These are phyloP conservation scores for Pogostemon cablin DNA, from an alignment of 257 asterid species.

Conservation along the genomic window DNA sequence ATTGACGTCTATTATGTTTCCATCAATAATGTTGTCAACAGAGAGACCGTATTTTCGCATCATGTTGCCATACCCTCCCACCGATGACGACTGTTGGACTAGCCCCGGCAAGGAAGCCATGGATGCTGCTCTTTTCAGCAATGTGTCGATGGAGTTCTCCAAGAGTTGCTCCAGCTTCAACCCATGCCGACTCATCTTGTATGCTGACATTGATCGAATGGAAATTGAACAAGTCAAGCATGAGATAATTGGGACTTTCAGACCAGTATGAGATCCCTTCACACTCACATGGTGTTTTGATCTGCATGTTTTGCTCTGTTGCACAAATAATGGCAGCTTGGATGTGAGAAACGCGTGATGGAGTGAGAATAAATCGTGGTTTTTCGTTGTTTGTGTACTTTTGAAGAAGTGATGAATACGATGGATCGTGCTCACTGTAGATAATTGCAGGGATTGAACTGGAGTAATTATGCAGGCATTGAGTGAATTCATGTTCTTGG, in stretches of 20 bases:
- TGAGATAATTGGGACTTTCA: constrained; percentile 35
- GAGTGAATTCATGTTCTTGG: constrained; percentile 21
- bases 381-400: constrained; percentile 45
- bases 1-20: constrained; percentile 40
- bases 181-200: constrained; percentile 46
- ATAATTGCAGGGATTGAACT: constrained; percentile 46
- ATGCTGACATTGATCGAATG: constrained; percentile 38
- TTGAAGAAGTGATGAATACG: constrained; percentile 45
- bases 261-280: constrained; percentile 51
- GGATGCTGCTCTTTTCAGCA: constrained; percentile 37
- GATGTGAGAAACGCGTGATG: constrained; percentile 49
- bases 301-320: constrained; percentile 37
- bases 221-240: constrained; percentile 51
- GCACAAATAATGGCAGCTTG: constrained; percentile 51
- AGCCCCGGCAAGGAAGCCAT: constrained; percentile 47
- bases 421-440: constrained; percentile 42
- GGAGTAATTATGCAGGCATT: constrained; percentile 37
- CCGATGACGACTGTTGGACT: constrained; percentile 54
- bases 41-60: constrained; percentile 51
- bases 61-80: constrained; percentile 53
- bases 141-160: constrained; percentile 48
- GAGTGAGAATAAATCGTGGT: constrained; percentile 50
- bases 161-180: constrained; percentile 44
- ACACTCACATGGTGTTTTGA: constrained; percentile 49
- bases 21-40: constrained; percentile 45